Evolutionary conservation across 176 grass and related monocot genomes (phyloP), one percentile per base, ranked within the genome.

Genomic region (Oryza meyeriana): DNA sequence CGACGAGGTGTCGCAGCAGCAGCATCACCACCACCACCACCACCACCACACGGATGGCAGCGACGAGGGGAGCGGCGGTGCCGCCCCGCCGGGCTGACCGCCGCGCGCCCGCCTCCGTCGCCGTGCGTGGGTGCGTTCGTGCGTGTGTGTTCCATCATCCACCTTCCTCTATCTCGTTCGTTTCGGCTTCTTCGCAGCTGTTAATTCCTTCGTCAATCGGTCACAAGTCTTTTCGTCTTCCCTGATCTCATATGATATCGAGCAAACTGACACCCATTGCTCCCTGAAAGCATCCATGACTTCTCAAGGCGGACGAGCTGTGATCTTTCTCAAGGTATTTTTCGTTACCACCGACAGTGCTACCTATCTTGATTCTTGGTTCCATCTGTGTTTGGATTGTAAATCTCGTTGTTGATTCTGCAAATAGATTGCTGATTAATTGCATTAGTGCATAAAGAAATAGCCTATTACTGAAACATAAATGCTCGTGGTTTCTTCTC

Each of bases 261-360:
- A 58, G 22, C 18, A 73, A 83, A 75, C 71, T 75, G 78, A 72
- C 57, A 50, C 75, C 62, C 69, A 39, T 75, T 36, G 57, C 66
- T 77, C 57, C 78, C 32, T 58, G 6, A 66, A 58, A 12, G 5
- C 61, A 72, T 81, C 64, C 64, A 38, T 84, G 75, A 41, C 57
- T 78, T n/a, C 82, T 41, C 1, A 63, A 81, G 88, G 44, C 66
- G 63, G 72, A 76, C 78, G 69, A 85, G 79, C 72, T 66, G 66
- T 47, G 62, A 78, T 86, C 66, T 85, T 82, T 55, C 74, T 48
- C 73, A 82, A 90, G 88, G 83, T 90, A 86, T 67, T 78, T 57
- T 81, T 79, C 69, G 55, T 25, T 16, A 27, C 55, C 55, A 59
- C 55, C 55, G 55, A 59, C 22, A 59, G 22, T 59, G 20, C n/a